Evolutionary conservation across 768 basidiomycete species (phyloP), one percentile per base, ranked within the genome.

Genomic region (Neoboletus brunneissimus): DNA sequence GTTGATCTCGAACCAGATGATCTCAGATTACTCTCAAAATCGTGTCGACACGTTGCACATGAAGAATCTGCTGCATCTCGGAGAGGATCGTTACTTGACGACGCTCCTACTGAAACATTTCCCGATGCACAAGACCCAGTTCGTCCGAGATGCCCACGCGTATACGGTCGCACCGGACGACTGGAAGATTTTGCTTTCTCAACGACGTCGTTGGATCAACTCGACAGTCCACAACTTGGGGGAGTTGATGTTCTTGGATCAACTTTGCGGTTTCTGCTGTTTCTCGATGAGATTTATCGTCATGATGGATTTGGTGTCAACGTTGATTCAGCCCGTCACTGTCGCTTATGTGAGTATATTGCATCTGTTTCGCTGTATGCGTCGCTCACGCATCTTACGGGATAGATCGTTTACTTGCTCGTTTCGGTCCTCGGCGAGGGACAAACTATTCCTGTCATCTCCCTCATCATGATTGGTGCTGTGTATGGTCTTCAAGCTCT

Each of bases 281-380:
- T 98, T 98, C 81, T 97, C 94, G 0, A 98, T 99, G 97, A 86
- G 96, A 13, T 98, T 98, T 70, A 79, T 98, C 37, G 96, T 98
- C 65, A 91, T 99, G 84, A 89, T 99, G 64, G 97, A 98, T 75
- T 76, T 98, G 51, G 69, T 99, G 35, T 94, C 91, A 13, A 94
- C 91, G 2, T 68, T 94, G 52, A 88, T 86, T 27, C 88, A 89
- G 55, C 91, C 92, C 1, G 89, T 94, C 62, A 91, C 88, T 1
- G 89, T 94, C 20, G 91, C 86, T 20, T 97, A 96, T 64, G 93
- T 95, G 67, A 68, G 93, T 83, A 25, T 81, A 23, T 32, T 47
- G 0, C 7, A 20, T 16, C 31, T 38, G 5, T 32, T n/a, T 44
- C 20, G 3, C 9, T 37, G 54, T 46, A 3, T 40, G 10, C 16